phyloP scores from a whole-genome alignment of 1,139 yeast species.

The Eremothecium gossypii region DNA sequence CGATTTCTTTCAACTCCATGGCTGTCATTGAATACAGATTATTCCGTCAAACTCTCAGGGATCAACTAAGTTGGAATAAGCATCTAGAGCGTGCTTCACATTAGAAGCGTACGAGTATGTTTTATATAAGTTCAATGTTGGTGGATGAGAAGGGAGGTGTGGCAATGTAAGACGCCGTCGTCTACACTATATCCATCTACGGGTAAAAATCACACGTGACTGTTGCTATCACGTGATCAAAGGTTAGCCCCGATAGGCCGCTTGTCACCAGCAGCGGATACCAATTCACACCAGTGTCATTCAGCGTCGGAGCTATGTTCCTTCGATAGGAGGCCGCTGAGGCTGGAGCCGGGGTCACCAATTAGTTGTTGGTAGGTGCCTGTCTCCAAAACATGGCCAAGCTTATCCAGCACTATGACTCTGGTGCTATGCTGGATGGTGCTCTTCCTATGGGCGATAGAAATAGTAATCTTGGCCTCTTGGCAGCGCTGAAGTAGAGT shows the following conservation, averaged over 20 bases:
- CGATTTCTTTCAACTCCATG: slow-evolving; percentile 16
- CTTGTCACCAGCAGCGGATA: too few relatives aligned
- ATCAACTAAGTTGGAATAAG: too few relatives aligned
- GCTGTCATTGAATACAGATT: too few relatives aligned
- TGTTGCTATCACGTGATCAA: neutral
- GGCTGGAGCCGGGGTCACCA: slow-evolving; percentile 47
- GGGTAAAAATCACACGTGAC: neutral
- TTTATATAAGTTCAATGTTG: too few relatives aligned
- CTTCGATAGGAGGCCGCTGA: slow-evolving; percentile 29
- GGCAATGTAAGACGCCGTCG: too few relatives aligned
- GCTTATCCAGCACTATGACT: slow-evolving; percentile 61
- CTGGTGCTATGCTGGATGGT: slow-evolving; percentile 67
- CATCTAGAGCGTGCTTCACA: too few relatives aligned
- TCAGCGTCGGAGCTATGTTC: slow-evolving; percentile 11
- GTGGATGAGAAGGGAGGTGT: too few relatives aligned
- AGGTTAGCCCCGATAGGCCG: too few relatives aligned
- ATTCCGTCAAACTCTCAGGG: too few relatives aligned
- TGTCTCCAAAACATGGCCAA: slow-evolving; percentile 67
- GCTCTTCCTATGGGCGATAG: slow-evolving; percentile 85
- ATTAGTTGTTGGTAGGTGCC: slow-evolving; percentile 61
- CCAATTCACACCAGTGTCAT: neutral
- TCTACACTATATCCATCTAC: too few relatives aligned
- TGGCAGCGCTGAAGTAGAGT: slow-evolving; percentile 53
- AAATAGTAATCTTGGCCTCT: slow-evolving; percentile 73
- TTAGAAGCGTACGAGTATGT: too few relatives aligned